Conservation (phyloP, 345 rosid species). For the Sisymbrium irio region DNA sequence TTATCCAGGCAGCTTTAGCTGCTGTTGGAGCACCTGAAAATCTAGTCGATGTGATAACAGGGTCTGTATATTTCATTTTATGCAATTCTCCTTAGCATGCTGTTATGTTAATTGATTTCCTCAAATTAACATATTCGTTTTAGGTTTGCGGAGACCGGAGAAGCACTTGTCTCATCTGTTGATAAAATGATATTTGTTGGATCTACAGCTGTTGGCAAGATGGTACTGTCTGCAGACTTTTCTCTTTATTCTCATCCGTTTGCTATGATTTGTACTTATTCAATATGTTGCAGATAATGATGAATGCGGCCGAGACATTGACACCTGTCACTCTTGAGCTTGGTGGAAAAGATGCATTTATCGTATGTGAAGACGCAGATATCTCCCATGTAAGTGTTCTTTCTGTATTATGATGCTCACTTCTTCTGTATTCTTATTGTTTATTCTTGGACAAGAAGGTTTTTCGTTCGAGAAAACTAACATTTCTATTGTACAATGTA, state of each 20-base stretch:
- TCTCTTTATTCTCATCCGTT: conserved; percentile 10
- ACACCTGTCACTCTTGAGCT: conserved; percentile 95
- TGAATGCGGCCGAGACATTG: conserved; percentile 72
- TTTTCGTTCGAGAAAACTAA: conserved; percentile 12
- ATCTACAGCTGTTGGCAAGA: conserved; percentile 92
- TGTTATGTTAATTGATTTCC: conserved; percentile 4
- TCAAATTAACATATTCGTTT: conserved; percentile 9
- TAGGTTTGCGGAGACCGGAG: conserved; percentile 97
- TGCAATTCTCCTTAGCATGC: not conserved
- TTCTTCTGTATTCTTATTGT: not conserved
- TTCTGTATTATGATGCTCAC: not conserved
- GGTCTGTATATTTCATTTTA: conserved; percentile 45
- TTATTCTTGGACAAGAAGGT: conserved; percentile 3
- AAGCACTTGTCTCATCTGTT: conserved; percentile 86
- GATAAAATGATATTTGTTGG: conserved; percentile 97
- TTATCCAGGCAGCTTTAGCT: conserved; percentile 95
- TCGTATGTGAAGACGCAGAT: conserved; percentile 88
- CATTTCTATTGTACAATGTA: conserved; percentile 31
- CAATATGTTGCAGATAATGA: conserved; percentile 77
- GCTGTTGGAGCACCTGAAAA: conserved; percentile 97
- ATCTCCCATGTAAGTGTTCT: conserved; percentile 62
- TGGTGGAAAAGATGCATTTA: conserved; percentile 96
- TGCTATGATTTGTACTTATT: conserved; percentile 12
- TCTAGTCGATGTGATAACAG: conserved; percentile 90
- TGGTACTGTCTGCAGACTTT: conserved; percentile 48